These are phyloP conservation scores for Talaromyces islandicus DNA, from an alignment of 2,329 filamentous ascomycete species.

Conservation along the genomic window DNA sequence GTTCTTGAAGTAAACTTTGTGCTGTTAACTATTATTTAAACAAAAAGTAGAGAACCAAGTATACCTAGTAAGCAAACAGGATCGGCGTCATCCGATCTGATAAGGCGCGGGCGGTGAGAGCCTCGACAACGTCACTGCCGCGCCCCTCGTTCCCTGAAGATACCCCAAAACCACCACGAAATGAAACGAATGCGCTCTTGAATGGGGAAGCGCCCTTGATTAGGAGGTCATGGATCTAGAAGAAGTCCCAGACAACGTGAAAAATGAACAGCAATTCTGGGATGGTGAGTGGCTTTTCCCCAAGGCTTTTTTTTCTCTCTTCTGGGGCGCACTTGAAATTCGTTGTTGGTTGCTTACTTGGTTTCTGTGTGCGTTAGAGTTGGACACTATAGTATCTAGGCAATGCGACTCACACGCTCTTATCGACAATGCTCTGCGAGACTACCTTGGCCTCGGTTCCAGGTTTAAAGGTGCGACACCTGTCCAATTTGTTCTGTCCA, in stretches of 20 bases:
- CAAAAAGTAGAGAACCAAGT: not conserved
- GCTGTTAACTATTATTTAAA: not conserved
- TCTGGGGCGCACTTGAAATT: not conserved
- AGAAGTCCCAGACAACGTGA: slow-evolving; percentile 62
- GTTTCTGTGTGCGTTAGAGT: slow-evolving; percentile 42
- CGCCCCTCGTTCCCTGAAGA: slow-evolving; percentile 16
- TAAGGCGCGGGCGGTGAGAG: slow-evolving; percentile 10
- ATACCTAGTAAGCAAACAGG: no score
- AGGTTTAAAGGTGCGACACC: slow-evolving; percentile 55
- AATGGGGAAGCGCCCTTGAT: slow-evolving; percentile 20
- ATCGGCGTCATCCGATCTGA: slow-evolving; percentile 2
- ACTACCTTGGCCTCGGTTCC: slow-evolving; percentile 74
- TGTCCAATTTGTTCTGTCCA: not conserved
- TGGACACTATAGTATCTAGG: slow-evolving; percentile 59
- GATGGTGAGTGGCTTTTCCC: slow-evolving; percentile 53
- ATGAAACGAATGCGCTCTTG: slow-evolving; percentile 28
- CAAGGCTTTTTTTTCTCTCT: not conserved
- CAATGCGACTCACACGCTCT: slow-evolving; percentile 56
- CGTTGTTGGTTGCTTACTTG: not conserved
- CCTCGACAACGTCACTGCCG: not conserved
- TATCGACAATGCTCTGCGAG: slow-evolving; percentile 80
- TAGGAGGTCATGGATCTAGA: slow-evolving; percentile 54
- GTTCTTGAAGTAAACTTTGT: not conserved
- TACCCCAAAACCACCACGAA: slow-evolving; percentile 16
- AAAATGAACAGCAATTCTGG: slow-evolving; percentile 86